These are phyloP conservation scores for Amaranthus palmeri DNA, from an alignment of 148 eudicot genomes.

Conservation along the genomic window DNA sequence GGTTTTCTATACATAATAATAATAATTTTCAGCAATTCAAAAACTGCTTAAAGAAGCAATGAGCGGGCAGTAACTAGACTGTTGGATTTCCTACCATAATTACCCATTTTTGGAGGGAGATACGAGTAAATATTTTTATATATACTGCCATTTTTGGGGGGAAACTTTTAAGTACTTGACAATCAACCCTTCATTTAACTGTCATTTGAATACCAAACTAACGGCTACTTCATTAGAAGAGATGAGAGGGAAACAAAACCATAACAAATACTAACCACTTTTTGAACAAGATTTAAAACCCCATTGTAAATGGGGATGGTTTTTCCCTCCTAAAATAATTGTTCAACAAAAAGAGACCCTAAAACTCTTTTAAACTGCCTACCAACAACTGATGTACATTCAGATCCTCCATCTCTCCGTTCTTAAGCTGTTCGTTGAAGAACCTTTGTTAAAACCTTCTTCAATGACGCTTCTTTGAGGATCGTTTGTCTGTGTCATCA, in stretches of 20 bases:
- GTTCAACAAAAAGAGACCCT: constrained; percentile 14
- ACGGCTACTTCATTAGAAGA: constrained; percentile 37
- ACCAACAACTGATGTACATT: constrained; percentile 18
- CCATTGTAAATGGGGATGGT: constrained; percentile 12
- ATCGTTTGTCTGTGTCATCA: constrained; percentile 28
- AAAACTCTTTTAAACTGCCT: constrained; percentile 13
- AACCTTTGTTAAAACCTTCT: constrained; percentile 4
- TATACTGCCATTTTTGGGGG: constrained; percentile 13
- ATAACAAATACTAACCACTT: constrained; percentile 38
- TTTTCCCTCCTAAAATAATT: constrained; percentile 35
- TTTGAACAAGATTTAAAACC: constrained; percentile 31
- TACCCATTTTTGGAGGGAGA: constrained; percentile 13
- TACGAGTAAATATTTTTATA: constrained; percentile 5
- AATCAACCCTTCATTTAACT: constrained; percentile 31
- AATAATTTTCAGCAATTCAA: constrained; percentile 16
- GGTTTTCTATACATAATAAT: constrained; percentile 17
- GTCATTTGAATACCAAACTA: constrained; percentile 42
- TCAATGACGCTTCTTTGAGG: constrained; percentile 54
- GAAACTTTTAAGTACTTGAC: constrained; percentile 15
- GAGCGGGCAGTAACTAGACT: constrained; percentile 11
- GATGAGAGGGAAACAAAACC: constrained; percentile 30
- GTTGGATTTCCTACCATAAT: constrained; percentile 9
- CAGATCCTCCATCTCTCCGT: constrained; percentile 5
- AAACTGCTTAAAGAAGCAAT: constrained; percentile 22
- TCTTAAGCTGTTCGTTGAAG: constrained; percentile 3